Evolutionary conservation across 2,329 filamentous ascomycete genomes (phyloP).

Genomic region (Botrytis galanthina): DNA sequence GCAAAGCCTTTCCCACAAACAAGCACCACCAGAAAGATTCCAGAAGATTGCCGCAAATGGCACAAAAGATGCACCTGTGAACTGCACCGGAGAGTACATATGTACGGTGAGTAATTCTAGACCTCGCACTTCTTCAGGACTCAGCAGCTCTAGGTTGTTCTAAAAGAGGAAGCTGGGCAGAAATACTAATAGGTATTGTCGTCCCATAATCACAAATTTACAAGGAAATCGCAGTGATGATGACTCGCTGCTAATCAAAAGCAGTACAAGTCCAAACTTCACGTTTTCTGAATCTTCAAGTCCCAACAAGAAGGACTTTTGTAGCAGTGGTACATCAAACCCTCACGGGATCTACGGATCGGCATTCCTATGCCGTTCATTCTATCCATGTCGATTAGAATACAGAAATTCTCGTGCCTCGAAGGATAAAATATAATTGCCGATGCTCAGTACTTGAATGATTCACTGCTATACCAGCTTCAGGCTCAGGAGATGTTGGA

Average conservation of each 20-base stretch:
- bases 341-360: too few species aligned
- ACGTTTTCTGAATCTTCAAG: not conserved
- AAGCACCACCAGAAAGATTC: not conserved
- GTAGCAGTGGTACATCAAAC: not conserved
- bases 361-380: fast-evolving
- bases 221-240: not conserved
- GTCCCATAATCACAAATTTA: not conserved
- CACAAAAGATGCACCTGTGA: not conserved
- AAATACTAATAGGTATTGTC: not conserved
- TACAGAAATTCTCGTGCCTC: too few species aligned
- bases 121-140: too few species aligned
- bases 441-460: fast-evolving
- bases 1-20: not conserved
- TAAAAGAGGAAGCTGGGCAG: too few species aligned
- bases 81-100: not conserved
- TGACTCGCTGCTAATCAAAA: not conserved
- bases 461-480: too few species aligned
- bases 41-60: too few species aligned
- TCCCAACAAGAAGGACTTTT: not conserved
- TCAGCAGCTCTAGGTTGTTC: too few species aligned
- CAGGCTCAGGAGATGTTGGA: too few species aligned
- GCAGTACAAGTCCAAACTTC: not conserved
- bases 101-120: not conserved
- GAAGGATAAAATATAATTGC: too few species aligned
- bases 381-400: fast-evolving